Evolutionary conservation across 2,329 filamentous ascomycete species (phyloP), one percentile per base, ranked within the genome.

Genomic region (Exophiala bonariae): DNA sequence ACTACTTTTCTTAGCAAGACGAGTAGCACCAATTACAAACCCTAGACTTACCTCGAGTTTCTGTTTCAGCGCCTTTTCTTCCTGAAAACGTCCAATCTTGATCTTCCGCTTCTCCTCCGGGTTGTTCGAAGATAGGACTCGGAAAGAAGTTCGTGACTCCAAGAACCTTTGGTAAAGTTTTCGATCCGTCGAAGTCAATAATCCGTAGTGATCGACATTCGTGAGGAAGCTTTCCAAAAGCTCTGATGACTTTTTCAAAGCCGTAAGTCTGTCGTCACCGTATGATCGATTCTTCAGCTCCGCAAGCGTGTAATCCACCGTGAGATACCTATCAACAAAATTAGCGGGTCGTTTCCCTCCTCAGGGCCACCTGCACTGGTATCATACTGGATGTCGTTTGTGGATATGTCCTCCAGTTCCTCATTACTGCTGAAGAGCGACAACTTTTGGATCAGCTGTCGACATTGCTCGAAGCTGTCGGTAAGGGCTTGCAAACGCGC

Each of bases 401-500:
- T 95, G 11, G 87, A 76, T 23, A 96, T 73, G 70, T 99, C 93
- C 52, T 99, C 93, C 31, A 92, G 69, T 1, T 81, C 79, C 68
- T 99, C 93, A 68, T 99, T 99, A 28, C 83, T 77, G 58, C 89
- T 96, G 78, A 97, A 97, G 43, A 99, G 75, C 0, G 87, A 85
- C 19, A 93, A 75, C 50, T 82, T 77, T 56, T 81, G 75, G 55
- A 88, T 81, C 46, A 87, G 80, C 49, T 80, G 74, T 49, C 86
- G 75, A 66, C 87, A 91, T 65, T 86, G 76, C 61, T 86, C 76
- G n/a, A 59, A 46, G 20, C 42, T 49, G 32, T 50, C 38, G 28
- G 53, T 47, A 32, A 50, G 49, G 22, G 55, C 52, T 39, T 52
- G 47, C 4, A 56, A 45, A 10, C 47, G 39, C 6, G 45, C 28